Evolutionary conservation across 2,329 filamentous ascomycete species (phyloP), one percentile per base, ranked within the genome.

Genomic region (Colletotrichum sp.): DNA sequence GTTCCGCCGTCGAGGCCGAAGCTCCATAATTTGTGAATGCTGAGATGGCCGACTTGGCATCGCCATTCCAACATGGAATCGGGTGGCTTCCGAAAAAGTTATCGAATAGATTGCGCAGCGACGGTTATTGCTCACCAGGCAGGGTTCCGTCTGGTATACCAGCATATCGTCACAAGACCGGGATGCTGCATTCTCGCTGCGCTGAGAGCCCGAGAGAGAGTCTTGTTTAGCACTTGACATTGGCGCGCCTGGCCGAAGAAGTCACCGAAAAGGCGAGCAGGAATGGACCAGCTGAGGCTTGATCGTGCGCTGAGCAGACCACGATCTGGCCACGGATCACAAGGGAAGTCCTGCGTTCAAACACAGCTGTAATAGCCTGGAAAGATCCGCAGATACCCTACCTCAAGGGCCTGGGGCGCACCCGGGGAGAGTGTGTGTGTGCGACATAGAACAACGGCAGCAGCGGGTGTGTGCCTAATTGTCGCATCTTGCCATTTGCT

Each of bases 1-100:
- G 27, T 36, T 64, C 69, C 57, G 69, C 69, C 72, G 72, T 64
- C 29, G 15, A 57, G 57, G 58, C 69, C 64, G 72, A 72, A 36
- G 38, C 36, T 62, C 71, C 71, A 62, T 57, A 43, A n/a, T 62
- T 58, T 31, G 27, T 24, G 61, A 62, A 43, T 34, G 43, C 31
- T 66, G 62, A 62, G 43, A 66, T 36, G 68, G 43, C 55, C 70
- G 54, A 18, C 36, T 70, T 65, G 59, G 54, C 38, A 54, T 54
- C 47, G 24, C 21, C 21, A 47, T 54, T 57, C 34, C 36, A 29
- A 18, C 16, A 34, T 18, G 51, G 54, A 51, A 51, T 18, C 66
- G 54, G 70, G n/a, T 16, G 18, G 24, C 15, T 65, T 31, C 51
- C 34, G 36, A 54, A 33, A 21, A n/a, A 36, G 16, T 36, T 36